Evolutionary conservation across 257 asterid genomes (phyloP).

Genomic region (Misopates orontium): DNA sequence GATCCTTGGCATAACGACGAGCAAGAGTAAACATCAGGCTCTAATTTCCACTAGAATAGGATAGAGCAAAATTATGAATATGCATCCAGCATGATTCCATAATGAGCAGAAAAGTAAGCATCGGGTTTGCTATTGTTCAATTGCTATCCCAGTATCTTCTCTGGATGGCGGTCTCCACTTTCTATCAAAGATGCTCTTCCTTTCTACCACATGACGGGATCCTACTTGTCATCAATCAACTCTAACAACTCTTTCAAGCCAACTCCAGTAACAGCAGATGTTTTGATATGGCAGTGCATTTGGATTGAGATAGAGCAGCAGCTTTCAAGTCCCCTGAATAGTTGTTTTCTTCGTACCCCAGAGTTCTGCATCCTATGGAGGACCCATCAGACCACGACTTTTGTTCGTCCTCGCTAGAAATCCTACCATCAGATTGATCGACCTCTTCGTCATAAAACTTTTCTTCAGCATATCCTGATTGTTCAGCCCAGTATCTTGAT

Average conservation of each 20-base stretch:
- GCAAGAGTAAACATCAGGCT: too few relatives aligned
- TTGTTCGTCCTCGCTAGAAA: constrained; percentile 47
- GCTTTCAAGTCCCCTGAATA: constrained; percentile 24
- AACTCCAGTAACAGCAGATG: constrained; percentile 79
- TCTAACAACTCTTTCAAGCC: constrained; percentile 84
- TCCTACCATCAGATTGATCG: constrained; percentile 49
- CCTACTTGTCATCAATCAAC: constrained; percentile 63
- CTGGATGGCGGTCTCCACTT: constrained; percentile 91
- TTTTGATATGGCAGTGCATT: constrained; percentile 47
- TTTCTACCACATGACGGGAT: constrained; percentile 37
- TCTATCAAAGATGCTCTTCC: constrained; percentile 50
- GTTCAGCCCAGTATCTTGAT: constrained; percentile 34
- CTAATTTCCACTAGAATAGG: too few relatives aligned
- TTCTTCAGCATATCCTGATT: constrained; percentile 34
- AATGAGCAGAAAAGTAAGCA: too few relatives aligned
- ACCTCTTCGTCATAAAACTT: constrained; percentile 34
- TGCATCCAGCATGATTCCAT: neutral
- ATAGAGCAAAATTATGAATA: neutral
- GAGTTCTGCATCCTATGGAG: constrained; percentile 39
- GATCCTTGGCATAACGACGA: too few relatives aligned
- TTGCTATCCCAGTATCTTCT: constrained; percentile 49
- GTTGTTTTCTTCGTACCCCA: constrained; percentile 33
- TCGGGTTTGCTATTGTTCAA: constrained; percentile 39
- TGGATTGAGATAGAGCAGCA: constrained; percentile 26
- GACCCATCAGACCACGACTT: constrained; percentile 50